These are phyloP conservation scores for Symbiotaphrina buchneri DNA, from an alignment of 495 filamentous ascomycete genomes.

Conservation along the genomic window DNA sequence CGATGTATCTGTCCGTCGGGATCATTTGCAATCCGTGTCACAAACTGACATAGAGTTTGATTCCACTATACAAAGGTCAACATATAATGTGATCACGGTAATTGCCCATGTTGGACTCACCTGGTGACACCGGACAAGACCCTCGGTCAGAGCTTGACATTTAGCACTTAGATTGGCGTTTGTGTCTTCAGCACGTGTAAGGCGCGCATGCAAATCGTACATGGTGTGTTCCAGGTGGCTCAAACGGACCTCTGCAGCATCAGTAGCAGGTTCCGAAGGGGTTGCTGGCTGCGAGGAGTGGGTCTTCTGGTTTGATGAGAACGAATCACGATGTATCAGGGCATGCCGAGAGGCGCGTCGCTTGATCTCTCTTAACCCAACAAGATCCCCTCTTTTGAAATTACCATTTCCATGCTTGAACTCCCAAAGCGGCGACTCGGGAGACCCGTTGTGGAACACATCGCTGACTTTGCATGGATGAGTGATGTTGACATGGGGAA, in stretches of 20 bases:
- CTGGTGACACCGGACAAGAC: conserved; percentile 54
- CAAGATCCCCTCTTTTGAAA: conserved; percentile 85
- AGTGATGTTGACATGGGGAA: background rate
- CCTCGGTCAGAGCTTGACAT: conserved; percentile 65
- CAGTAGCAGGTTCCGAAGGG: conserved; percentile 58
- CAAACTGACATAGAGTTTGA: conserved; percentile 14
- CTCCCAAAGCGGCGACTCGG: conserved; percentile 91
- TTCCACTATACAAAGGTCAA: conserved; percentile 11
- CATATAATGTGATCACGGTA: conserved; percentile 22
- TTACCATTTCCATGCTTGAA: conserved; percentile 97
- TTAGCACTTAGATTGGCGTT: conserved; percentile 55
- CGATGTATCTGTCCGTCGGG: conserved; percentile 32
- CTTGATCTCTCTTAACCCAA: conserved; percentile 87
- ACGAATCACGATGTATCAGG: conserved; percentile 86
- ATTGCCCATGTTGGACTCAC: conserved; percentile 53
- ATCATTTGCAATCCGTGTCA: conserved; percentile 11
- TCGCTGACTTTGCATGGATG: conserved; percentile 58
- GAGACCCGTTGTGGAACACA: conserved; percentile 92
- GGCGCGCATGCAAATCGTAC: conserved; percentile 54
- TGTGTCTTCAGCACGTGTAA: conserved; percentile 67
- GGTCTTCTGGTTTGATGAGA: conserved; percentile 47
- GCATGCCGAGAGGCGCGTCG: conserved; percentile 90
- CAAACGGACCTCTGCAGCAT: conserved; percentile 55
- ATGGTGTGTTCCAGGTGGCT: conserved; percentile 57
- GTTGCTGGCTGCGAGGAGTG: conserved; percentile 58